Conservation (phyloP, 1,139 yeast genomes). For the Geotrichum candidum region DNA sequence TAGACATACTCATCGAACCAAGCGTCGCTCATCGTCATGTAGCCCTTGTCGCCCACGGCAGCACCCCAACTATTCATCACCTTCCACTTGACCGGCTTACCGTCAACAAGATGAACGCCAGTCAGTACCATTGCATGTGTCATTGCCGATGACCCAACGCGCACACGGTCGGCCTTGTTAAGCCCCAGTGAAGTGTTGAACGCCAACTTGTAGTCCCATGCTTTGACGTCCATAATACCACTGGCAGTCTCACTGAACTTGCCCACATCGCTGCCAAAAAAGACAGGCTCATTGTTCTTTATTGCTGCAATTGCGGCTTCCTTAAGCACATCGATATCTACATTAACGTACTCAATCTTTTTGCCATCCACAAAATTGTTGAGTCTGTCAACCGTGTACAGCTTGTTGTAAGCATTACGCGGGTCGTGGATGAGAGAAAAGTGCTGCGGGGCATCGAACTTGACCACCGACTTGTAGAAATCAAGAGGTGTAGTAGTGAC, state of each 20-base stretch:
- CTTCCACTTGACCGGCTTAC: conserved; percentile 58
- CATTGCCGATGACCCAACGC: conserved; percentile 55
- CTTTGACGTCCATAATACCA: conserved; percentile 52
- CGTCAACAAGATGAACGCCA: conserved; percentile 51
- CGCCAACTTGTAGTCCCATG: conserved; percentile 52
- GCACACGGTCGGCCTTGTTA: conserved; percentile 49
- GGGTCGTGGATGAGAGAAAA: conserved; percentile 63
- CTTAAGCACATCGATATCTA: conserved; percentile 46
- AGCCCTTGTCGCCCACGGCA: conserved; percentile 54
- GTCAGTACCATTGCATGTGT: conserved; percentile 67
- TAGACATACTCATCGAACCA: conserved; percentile 65
- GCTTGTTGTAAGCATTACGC: conserved; percentile 46
- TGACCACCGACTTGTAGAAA: conserved; percentile 46
- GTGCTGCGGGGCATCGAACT: conserved; percentile 43
- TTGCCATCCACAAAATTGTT: conserved; percentile 58
- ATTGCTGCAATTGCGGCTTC: conserved; percentile 52
- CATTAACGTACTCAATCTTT: conserved; percentile 57
- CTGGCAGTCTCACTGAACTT: conserved; percentile 44
- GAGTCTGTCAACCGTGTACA: conserved; percentile 58
- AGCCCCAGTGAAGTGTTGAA: conserved; percentile 48
- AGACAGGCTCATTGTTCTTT: conserved; percentile 57
- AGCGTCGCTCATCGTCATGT: conserved; percentile 56
- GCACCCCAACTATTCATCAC: conserved; percentile 70
- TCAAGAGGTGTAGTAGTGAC: conserved; percentile 48
- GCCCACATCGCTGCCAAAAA: conserved; percentile 67